Base-by-base conservation (phyloP, 2,329 filamentous ascomycete genomes). In the Pseudogymnoascus pannorum region DNA sequence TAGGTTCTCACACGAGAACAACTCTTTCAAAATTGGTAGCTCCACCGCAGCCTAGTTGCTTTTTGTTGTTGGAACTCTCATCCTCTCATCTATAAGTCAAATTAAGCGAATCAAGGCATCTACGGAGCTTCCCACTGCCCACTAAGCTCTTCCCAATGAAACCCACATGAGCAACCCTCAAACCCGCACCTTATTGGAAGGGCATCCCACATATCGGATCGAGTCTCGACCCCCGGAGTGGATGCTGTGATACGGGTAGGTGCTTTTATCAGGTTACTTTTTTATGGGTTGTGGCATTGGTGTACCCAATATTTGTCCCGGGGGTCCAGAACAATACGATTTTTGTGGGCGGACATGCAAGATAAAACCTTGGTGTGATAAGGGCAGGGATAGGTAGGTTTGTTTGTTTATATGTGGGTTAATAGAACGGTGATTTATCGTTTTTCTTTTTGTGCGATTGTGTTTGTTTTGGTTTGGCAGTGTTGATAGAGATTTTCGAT, bases 361-460 rank as follows among this genome's bases (percentile, higher is more conserved):
- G 26, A 31, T 54, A 54, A 31, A 54, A 54, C 9, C 9, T 14
- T 31, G 48, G 26, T 54, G 48, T 31, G 48, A 54, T 54, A 54
- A 54, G 48, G 48, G 48, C 29, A 44, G 40, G 20, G 40, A 54
- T 16, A 31, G 48, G 16, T 54, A 26, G n/a, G n/a, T n/a, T n/a
- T n/a, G 48, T 54, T 54, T 54, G 48, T 54, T 54, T 54, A 54
- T 31, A 54, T 24, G 48, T 54, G 48, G 48, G 48, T 54, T 54
- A 31, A 31, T 54, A 54, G 44, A 14, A 54, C 44, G n/a, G 8
- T 29, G 44, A 54, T 24, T 12, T 54, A 54, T 20, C 5, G 48
- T 1, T 54, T 54, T 54, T 54, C 16, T 54, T 54, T 31, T 31
- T n/a, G n/a, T n/a, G 9, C 26, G n/a, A 29, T 18, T 29, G 44